Conservation (phyloP, 2,329 filamentous ascomycete species). For the Penicillium frequentans region DNA sequence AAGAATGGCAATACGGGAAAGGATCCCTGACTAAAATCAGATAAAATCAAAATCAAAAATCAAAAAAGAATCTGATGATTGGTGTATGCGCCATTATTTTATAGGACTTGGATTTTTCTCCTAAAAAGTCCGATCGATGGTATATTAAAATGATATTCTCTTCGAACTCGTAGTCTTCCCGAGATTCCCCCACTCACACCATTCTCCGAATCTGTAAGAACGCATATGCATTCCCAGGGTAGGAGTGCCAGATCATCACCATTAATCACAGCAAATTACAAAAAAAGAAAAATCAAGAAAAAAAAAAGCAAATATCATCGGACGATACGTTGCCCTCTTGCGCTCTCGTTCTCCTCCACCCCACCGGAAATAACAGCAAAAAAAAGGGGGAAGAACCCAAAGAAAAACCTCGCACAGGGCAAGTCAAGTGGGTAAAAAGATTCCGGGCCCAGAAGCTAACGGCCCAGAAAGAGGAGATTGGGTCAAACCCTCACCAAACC, state of each 20-base stretch:
- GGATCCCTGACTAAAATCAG: background rate
- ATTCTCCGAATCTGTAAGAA: background rate
- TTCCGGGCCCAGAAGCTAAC: slow-evolving; percentile 6
- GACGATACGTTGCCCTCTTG: background rate
- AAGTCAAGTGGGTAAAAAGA: slow-evolving; percentile 2
- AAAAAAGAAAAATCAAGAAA: background rate
- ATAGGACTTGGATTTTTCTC: too few species aligned
- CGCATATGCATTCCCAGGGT: background rate
- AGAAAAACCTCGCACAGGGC: background rate
- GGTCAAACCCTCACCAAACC: slow-evolving; percentile 6
- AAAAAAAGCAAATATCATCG: background rate
- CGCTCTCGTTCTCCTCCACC: background rate
- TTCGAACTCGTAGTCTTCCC: background rate
- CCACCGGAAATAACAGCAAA: background rate
- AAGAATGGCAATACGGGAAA: background rate
- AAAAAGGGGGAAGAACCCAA: background rate
- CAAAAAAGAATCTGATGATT: too few species aligned
- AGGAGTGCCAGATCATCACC: background rate
- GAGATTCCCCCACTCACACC: background rate
- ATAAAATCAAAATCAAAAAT: background rate
- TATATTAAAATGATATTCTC: too few species aligned
- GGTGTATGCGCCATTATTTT: too few species aligned
- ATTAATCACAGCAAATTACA: background rate
- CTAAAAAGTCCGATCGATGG: background rate
- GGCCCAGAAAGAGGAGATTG: slow-evolving; percentile 1